Percentiles rank a stretch among this genome's conserved stretches.
These are phyloP conservation scores for Colletotrichum sp. DNA, from an alignment of 2,329 filamentous ascomycete genomes.

Conservation along the genomic window DNA sequence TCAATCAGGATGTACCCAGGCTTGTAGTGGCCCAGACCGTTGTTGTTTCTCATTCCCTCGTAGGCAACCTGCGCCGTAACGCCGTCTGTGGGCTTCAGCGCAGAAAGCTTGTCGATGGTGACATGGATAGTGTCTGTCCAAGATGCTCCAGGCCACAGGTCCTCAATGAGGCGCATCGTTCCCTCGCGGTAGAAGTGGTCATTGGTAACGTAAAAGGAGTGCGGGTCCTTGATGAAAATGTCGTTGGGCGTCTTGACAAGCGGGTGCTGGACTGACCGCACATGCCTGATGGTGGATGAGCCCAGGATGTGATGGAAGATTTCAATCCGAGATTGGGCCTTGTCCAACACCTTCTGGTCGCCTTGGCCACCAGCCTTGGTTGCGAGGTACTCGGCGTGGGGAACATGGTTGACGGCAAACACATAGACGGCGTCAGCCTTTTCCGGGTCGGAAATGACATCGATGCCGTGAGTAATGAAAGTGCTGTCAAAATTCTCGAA, in stretches of 20 bases:
- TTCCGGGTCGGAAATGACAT: conserved; percentile 57
- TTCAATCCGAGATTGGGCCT: conserved; percentile 58
- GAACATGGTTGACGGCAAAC: conserved; percentile 64
- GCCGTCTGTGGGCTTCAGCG: conserved; percentile 25
- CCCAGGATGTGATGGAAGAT: conserved; percentile 44
- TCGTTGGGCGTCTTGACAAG: conserved; percentile 65
- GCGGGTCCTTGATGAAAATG: conserved; percentile 50
- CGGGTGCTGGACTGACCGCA: conserved; percentile 59
- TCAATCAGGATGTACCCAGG: conserved; percentile 45
- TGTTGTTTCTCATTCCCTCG: conserved; percentile 55
- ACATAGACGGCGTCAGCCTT: conserved; percentile 56
- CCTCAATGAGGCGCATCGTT: conserved; percentile 50
- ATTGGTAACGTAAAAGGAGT: conserved; percentile 63
- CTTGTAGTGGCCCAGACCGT: conserved; percentile 59
- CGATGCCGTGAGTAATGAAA: conserved; percentile 66
- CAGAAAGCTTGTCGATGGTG: conserved; percentile 18
- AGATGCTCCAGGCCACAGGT: conserved; percentile 39
- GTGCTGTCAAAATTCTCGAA: conserved; percentile 57
- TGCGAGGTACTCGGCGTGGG: conserved; percentile 40
- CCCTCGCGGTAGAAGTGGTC: conserved; percentile 62
- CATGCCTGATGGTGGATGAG: conserved; percentile 43
- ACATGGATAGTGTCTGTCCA: conserved; percentile 56
- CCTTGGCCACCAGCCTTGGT: conserved; percentile 34
- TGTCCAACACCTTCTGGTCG: conserved; percentile 30
- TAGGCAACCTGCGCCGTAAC: conserved; percentile 50